Evolutionary conservation across 192 early-diverging fungal genomes (phyloP).

Genomic region (Gaertneriomyces sp.): DNA sequence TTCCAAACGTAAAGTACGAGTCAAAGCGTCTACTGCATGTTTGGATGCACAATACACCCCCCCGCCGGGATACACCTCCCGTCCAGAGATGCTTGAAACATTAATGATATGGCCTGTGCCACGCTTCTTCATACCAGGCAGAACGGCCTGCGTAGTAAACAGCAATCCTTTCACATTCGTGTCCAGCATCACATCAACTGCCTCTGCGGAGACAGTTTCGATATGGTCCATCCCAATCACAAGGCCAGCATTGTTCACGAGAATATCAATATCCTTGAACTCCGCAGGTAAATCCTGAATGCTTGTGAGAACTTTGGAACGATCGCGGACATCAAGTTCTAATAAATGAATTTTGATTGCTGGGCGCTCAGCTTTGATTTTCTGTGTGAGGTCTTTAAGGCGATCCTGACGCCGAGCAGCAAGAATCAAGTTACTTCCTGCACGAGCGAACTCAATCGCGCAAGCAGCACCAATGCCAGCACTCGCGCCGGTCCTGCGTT

Average conservation of each 20-base stretch:
- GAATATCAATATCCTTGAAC: constrained; percentile 66
- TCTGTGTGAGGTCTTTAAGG: constrained; percentile 53
- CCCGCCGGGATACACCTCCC: constrained; percentile 66
- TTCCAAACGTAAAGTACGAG: constrained; percentile 69
- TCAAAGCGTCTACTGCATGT: constrained; percentile 77
- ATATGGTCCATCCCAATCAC: constrained; percentile 70
- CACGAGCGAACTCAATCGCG: constrained; percentile 64
- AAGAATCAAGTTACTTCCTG: constrained; percentile 56
- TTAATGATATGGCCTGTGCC: constrained; percentile 78
- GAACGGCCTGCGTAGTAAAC: constrained; percentile 72
- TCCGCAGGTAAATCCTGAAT: constrained; percentile 47
- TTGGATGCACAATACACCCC: constrained; percentile 83
- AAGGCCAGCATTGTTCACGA: constrained; percentile 90
- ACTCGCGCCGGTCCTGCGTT: constrained; percentile 54
- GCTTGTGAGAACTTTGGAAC: constrained; percentile 38
- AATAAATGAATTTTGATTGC: constrained; percentile 55
- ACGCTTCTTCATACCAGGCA: constrained; percentile 72
- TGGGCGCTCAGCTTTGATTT: constrained; percentile 47
- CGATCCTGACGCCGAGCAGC: constrained; percentile 48
- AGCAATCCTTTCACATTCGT: constrained; percentile 90
- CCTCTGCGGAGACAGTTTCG: constrained; percentile 54
- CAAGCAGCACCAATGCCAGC: constrained; percentile 70
- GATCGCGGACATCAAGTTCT: constrained; percentile 69
- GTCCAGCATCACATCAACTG: constrained; percentile 75
- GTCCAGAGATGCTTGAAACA: constrained; percentile 73